A percentile compares a stretch with the other conserved stretches of the same genome.
These are phyloP conservation scores for Oidiodendron maius DNA, from an alignment of 495 filamentous ascomycete genomes.

Conservation along the genomic window DNA sequence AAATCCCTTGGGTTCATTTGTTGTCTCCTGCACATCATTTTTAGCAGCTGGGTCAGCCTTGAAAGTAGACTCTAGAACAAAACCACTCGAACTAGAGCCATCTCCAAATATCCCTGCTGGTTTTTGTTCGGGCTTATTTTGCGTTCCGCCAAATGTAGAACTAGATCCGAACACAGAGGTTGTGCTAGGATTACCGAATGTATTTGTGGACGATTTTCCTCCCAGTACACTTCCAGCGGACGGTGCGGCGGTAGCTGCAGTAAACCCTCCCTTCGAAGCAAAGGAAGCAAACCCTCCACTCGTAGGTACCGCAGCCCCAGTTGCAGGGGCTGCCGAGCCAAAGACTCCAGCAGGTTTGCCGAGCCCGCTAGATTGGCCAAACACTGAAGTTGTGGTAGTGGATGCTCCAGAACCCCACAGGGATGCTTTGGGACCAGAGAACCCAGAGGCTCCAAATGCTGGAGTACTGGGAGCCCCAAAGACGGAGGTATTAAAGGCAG, in stretches of 20 bases:
- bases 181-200: slow-evolving; percentile 9
- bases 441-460: slow-evolving; percentile 47
- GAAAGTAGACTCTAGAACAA: slow-evolving; percentile 75
- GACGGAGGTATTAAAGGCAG: slow-evolving; percentile 30
- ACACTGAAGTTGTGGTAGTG: slow-evolving; percentile 19
- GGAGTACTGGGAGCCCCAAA: slow-evolving; percentile 26
- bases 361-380: slow-evolving; percentile 27
- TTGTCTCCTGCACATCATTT: slow-evolving; percentile 50
- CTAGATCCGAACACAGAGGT: slow-evolving; percentile 1
- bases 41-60: slow-evolving; percentile 64
- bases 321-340: slow-evolving; percentile 7
- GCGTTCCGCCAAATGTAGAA: slow-evolving; percentile 14
- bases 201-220: slow-evolving; percentile 26
- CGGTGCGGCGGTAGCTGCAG: slow-evolving; percentile 27
- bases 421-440: slow-evolving; percentile 29
- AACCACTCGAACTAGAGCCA: slow-evolving; percentile 46
- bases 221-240: slow-evolving; percentile 41
- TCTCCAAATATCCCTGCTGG: slow-evolving; percentile 13
- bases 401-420: slow-evolving; percentile 32
- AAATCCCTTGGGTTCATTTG: slow-evolving; percentile 31
- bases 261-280: slow-evolving; percentile 53
- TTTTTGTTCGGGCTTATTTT: slow-evolving; percentile 1
- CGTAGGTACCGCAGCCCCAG: slow-evolving; percentile 7
- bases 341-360: slow-evolving; percentile 14
- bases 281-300: slow-evolving; percentile 53